phyloP scores from a whole-genome alignment of 495 filamentous ascomycete genomes.

The Penicillium steckii region DNA sequence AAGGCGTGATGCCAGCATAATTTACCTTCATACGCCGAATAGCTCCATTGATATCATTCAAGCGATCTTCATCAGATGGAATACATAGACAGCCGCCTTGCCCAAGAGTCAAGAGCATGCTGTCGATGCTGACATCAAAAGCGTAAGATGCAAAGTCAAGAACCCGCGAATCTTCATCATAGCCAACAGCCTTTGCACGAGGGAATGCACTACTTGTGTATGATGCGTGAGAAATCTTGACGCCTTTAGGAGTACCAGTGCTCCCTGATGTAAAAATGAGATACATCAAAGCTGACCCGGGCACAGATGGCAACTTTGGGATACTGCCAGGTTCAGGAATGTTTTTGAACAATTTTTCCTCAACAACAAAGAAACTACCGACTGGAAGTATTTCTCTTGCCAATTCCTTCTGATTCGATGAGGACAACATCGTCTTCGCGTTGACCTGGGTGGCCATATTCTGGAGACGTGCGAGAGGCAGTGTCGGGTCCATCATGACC shows the following conservation, averaged over 20 bases:
- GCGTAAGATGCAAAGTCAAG: slow-evolving; percentile 47
- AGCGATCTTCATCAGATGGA: slow-evolving; percentile 48
- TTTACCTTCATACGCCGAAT: slow-evolving; percentile 46
- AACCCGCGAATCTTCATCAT: slow-evolving; percentile 34
- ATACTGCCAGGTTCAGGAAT: neutral
- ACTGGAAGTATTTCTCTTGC: slow-evolving; percentile 25
- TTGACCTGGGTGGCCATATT: slow-evolving; percentile 36
- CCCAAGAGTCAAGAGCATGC: slow-evolving; percentile 44
- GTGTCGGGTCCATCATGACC: slow-evolving; percentile 37
- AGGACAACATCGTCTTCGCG: slow-evolving; percentile 34
- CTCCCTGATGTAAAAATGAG: slow-evolving; percentile 54
- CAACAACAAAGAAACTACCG: slow-evolving; percentile 29
- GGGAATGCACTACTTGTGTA: slow-evolving; percentile 41
- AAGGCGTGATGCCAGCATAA: slow-evolving; percentile 49
- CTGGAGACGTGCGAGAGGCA: slow-evolving; percentile 38
- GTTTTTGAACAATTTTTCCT: slow-evolving; percentile 17
- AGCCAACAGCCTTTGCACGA: slow-evolving; percentile 35
- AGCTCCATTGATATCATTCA: slow-evolving; percentile 47
- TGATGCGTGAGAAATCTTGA: slow-evolving; percentile 49
- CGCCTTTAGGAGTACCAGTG: slow-evolving; percentile 57
- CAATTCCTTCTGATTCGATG: slow-evolving; percentile 25
- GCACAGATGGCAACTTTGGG: slow-evolving; percentile 21
- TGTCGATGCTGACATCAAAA: slow-evolving; percentile 48
- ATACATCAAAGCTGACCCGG: slow-evolving; percentile 35
- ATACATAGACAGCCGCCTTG: slow-evolving; percentile 52